phyloP scores from a whole-genome alignment of 1,284 basidiomycete species.

The Trichosporon ovoides region DNA sequence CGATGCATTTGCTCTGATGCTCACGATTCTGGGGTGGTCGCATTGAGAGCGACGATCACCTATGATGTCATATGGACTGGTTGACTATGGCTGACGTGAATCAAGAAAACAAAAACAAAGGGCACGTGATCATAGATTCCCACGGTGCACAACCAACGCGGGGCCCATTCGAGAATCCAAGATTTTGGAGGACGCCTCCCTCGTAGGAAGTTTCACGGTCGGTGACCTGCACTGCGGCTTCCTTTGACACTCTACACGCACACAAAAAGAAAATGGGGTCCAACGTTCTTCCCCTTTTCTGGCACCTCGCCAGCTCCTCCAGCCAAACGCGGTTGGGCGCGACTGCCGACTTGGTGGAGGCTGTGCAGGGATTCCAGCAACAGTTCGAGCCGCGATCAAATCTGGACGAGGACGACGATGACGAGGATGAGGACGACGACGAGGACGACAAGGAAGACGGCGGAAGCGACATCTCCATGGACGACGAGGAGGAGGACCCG shows the following conservation, averaged over 20 bases:
- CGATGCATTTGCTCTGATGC: conserved; percentile 4
- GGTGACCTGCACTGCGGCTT: neutral
- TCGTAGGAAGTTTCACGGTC: neutral
- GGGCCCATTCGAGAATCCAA: neutral
- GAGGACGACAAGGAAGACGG: conserved; percentile 55
- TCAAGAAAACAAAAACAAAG: neutral
- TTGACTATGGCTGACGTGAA: too few relatives aligned
- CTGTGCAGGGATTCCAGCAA: conserved; percentile 76
- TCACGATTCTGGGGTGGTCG: neutral
- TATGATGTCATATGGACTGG: conserved; percentile 2
- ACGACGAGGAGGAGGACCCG: conserved; percentile 49
- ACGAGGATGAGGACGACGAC: conserved; percentile 40
- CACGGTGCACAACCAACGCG: neutral
- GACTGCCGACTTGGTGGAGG: conserved; percentile 72
- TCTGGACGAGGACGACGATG: conserved; percentile 34
- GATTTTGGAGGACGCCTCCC: neutral
- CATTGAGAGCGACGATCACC: neutral
- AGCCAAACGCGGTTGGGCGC: conserved; percentile 76
- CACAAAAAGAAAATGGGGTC: too few relatives aligned
- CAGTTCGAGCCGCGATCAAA: conserved; percentile 23
- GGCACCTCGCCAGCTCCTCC: conserved; percentile 80
- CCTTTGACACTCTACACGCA: too few relatives aligned
- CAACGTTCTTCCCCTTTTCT: conserved; percentile 73
- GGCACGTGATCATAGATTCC: neutral
- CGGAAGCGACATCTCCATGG: conserved; percentile 52